Base-by-base conservation (phyloP, 306 rosid species). In the Lupinus albus region DNA sequence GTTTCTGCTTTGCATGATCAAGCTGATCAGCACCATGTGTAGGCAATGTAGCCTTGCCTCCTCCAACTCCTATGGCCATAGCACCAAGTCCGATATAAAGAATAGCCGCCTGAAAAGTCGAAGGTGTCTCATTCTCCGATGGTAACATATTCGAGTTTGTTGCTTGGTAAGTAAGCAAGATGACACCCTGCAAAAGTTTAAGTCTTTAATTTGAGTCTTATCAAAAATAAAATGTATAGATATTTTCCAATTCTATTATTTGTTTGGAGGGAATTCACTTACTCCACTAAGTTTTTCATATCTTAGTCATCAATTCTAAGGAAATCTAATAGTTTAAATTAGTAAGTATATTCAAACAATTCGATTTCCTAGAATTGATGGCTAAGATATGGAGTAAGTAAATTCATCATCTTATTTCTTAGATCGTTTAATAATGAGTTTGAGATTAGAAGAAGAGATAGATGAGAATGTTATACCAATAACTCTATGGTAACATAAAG, bases 11-110 rank as follows among this genome's bases (percentile, higher is more conserved):
- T 15, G 39, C 30, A 51, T 39, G 71, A 20, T 76, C 84, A 3
- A 79, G 75, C 56, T 79, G 84, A 63, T 79, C 82, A 6, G 82
- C 87, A n/a, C 87, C 87, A 41, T 83, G 82, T 52, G 84, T 57
- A 17, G 78, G 66, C 38, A 83, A 76, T 49, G 79, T 35, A 20
- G 82, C 71, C 70, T 54, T 72, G n/a, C 64, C n/a, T 30, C 87
- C 84, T 12, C 80, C 82, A 3, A 66, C 57, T 46, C 80, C 80
- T 5, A 7, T 13, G 45, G 87, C 87, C 2, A 42, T 35, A 9
- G 51, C 46, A 55, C 76, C 70, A 48, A 79, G 69, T 12, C 87
- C 87, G 1, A 35, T 41, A 33, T 64, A 68, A 4, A 79, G 73
- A 18, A 79, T 47, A 12, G 68, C 67, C 25, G 17, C 80, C 45